A percentile compares a stretch with the other conserved stretches of the same genome.
phyloP scores from a whole-genome alignment of 345 rosid genomes.

The Abelmoschus esculentus region DNA sequence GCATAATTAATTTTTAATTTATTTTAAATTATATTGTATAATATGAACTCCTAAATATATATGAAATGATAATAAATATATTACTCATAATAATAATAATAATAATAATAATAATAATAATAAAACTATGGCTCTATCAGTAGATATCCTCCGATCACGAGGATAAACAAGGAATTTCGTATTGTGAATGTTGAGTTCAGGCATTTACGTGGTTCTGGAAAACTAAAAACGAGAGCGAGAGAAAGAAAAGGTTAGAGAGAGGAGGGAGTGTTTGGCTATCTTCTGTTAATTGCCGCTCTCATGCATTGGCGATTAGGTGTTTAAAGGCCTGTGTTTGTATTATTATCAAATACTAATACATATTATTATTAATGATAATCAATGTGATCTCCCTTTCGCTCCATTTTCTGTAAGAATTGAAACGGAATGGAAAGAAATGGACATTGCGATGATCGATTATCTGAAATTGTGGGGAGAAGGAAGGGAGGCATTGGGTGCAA shows the following conservation, averaged over 20 bases:
- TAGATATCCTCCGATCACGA: not conserved
- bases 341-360: not conserved
- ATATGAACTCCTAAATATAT: too few species aligned
- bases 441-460: not conserved
- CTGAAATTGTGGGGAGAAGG: not conserved
- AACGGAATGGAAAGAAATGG: not conserved
- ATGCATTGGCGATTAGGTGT: slow-evolving; percentile 1
- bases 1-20: too few species aligned
- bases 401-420: not conserved
- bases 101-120: too few species aligned
- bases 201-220: slow-evolving; percentile 32
- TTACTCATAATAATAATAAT: too few species aligned
- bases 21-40: too few species aligned
- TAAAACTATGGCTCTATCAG: too few species aligned
- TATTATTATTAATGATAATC: not conserved
- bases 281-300: not conserved
- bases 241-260: not conserved
- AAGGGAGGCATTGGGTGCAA: not conserved
- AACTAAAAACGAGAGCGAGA: slow-evolving; percentile 2
- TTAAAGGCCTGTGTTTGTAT: slow-evolving; percentile 5
- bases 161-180: slow-evolving; percentile 20
- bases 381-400: not conserved
- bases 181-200: not conserved
- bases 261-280: not conserved
- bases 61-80: too few species aligned